A percentile compares a stretch with the other conserved stretches of the same genome.
Evolutionary conservation across 257 asterid species (phyloP).

Genomic region (Solanum rostratum): DNA sequence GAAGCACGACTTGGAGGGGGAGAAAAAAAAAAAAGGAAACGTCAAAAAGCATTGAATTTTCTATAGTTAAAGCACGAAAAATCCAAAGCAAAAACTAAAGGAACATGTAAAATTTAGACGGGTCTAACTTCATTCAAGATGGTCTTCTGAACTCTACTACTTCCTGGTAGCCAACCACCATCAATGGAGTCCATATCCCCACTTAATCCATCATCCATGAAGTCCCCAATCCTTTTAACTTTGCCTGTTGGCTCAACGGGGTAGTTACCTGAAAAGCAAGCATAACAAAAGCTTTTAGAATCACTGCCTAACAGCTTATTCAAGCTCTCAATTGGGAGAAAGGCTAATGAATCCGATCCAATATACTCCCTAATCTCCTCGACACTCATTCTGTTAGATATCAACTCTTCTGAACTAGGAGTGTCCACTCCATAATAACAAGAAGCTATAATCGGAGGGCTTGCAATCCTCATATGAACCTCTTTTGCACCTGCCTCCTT

Average conservation of each 20-base stretch:
- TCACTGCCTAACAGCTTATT: slow-evolving; percentile 33
- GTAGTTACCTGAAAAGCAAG: slow-evolving; percentile 71
- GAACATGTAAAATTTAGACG: not conserved
- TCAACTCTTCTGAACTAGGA: slow-evolving; percentile 68
- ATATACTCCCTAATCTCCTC: slow-evolving; percentile 69
- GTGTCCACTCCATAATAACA: slow-evolving; percentile 90
- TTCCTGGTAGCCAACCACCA: slow-evolving; percentile 45
- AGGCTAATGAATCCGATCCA: slow-evolving; percentile 82
- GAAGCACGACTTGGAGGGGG: not conserved
- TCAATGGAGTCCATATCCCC: slow-evolving; percentile 48
- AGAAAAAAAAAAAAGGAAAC: no score
- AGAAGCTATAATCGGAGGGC: slow-evolving; percentile 81
- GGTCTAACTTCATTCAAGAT: slow-evolving; percentile 1
- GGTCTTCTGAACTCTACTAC: not conserved
- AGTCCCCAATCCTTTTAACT: slow-evolving; percentile 80
- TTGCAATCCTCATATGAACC: slow-evolving; percentile 89
- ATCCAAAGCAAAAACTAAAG: not conserved
- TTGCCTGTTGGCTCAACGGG: slow-evolving; percentile 71
- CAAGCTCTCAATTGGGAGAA: slow-evolving; percentile 50
- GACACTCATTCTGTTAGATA: slow-evolving; percentile 61
- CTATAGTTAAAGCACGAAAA: not conserved
- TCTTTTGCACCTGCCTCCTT: slow-evolving; percentile 92
- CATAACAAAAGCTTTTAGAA: slow-evolving; percentile 44
- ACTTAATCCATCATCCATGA: slow-evolving; percentile 76
- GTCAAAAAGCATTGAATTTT: not conserved